phyloP scores from a whole-genome alignment of 1,284 basidiomycete species.

The Phellopilus nigrolimitatus region DNA sequence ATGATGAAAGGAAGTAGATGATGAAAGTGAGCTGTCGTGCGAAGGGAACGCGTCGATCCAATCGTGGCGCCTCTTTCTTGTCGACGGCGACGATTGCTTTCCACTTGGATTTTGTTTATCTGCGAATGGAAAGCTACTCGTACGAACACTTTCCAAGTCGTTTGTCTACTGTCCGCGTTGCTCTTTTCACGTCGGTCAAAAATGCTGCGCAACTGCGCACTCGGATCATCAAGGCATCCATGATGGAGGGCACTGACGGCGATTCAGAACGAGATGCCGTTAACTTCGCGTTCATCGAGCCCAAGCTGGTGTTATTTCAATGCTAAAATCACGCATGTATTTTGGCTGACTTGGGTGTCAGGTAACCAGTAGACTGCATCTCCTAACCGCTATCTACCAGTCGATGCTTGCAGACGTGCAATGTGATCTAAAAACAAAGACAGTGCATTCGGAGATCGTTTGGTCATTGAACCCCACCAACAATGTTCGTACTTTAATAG shows the following conservation, averaged over 20 bases:
- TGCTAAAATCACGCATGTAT: too few species aligned
- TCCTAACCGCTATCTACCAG: constrained; percentile 78
- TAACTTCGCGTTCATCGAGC: constrained; percentile 88
- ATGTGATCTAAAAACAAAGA: constrained; percentile 61
- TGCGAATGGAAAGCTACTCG: constrained; percentile 54
- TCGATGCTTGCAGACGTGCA: constrained; percentile 69
- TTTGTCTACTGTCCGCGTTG: constrained; percentile 50
- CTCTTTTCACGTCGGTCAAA: constrained; percentile 61
- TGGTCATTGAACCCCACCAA: constrained; percentile 81
- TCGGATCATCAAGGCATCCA: constrained; percentile 67
- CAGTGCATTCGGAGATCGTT: constrained; percentile 82
- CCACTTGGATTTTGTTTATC: too few species aligned
- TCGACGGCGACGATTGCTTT: too few species aligned
- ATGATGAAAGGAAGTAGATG: too few species aligned
- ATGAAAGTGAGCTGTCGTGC: too few species aligned
- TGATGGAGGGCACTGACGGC: constrained; percentile 52
- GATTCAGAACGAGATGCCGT: constrained; percentile 66
- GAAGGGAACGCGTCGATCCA: too few species aligned
- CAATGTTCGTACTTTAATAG: constrained; percentile 49
- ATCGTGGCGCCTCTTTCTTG: too few species aligned
- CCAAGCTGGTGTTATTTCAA: constrained; percentile 47
- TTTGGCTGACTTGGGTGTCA: too few species aligned
- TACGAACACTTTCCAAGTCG: constrained; percentile 48
- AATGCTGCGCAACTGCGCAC: constrained; percentile 59
- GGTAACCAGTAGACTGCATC: constrained; percentile 72